A percentile compares a stretch with the other conserved stretches of the same genome.
Conservation (phyloP, 306 rosid genomes). For the Aeschynomene evenia region DNA sequence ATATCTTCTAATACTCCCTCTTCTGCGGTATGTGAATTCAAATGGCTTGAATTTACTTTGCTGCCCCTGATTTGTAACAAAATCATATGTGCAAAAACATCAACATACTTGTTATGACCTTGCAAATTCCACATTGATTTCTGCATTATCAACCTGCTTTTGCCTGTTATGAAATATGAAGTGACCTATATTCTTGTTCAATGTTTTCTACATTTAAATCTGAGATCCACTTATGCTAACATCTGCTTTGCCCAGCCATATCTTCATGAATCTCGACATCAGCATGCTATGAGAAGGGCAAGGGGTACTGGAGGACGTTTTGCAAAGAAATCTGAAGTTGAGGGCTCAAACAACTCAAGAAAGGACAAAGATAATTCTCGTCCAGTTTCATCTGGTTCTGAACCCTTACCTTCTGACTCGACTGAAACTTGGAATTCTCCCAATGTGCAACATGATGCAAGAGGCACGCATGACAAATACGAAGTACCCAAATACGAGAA, state of each 20-base stretch:
- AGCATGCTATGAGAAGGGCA: slow-evolving; percentile 96
- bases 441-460: slow-evolving; percentile 50
- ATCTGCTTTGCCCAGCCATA: slow-evolving; percentile 64
- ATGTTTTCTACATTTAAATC: not conserved
- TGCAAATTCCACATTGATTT: not conserved
- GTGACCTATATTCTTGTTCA: not conserved
- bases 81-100: not conserved
- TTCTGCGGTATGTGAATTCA: no score
- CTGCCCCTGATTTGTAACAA: no score
- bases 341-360: slow-evolving; percentile 39
- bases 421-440: slow-evolving; percentile 80
- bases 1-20: no score
- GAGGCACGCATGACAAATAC: slow-evolving; percentile 33
- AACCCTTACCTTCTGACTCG: slow-evolving; percentile 62
- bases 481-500: slow-evolving; percentile 47
- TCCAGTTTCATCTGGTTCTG: slow-evolving; percentile 80
- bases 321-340: slow-evolving; percentile 66
- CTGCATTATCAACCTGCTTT: not conserved
- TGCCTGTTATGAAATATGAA: not conserved
- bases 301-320: slow-evolving; percentile 95
- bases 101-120: not conserved
- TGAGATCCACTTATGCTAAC: slow-evolving; percentile 22
- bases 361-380: slow-evolving; percentile 63
- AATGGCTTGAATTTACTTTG: no score
- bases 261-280: slow-evolving; percentile 97